Base-by-base conservation (phyloP, 164 flowering plant species). In the Magnolia changhungtana region DNA sequence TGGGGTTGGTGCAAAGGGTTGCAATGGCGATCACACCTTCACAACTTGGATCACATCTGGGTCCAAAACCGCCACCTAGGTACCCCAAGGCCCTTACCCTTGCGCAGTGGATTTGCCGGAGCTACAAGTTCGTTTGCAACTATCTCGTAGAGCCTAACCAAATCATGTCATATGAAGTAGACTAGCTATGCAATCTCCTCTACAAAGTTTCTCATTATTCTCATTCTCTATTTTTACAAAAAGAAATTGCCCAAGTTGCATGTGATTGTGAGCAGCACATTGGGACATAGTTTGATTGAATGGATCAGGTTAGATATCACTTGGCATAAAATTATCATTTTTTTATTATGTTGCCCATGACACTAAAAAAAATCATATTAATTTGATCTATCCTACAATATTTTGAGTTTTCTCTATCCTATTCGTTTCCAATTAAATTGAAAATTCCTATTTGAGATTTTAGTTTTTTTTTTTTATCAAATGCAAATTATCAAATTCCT, bases 251-350 rank as follows among this genome's bases (percentile, higher is more conserved):
- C 51, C 98, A 94, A 76, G 89, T 96, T 70, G 92, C 98, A 14
- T 96, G 98, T 79, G 98, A 89, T 19, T 94, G 99, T 77, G 98
- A 96, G 74, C 88, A 95, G 61, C 98, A 96, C 78, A 93, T 96
- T 82, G 98, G 98, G 77, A 93, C 99, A n/a, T 97, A 94, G 63
- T 94, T 97, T 71, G 97, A 98, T 80, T 98, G 98, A 72, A 96
- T 96, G 99, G 98, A 96, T 83, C 99, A 96, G 95, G 98, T 96
- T 59, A 82, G 69, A 67, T 55, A n/a, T 52, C 16, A 14, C 14
- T 55, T 55, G 16, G 14, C 59, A 55, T 18, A 55, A 3, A 37
- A 37, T 37, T 37, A 37, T 37, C 27, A 24, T 24, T 37, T 37
- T 4, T 37, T 37, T 37, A 37, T 3, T 37, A 37, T 37, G 45